Base-by-base conservation (phyloP, 805 yeast genomes). In the Scheffersomyces coipomensis region DNA sequence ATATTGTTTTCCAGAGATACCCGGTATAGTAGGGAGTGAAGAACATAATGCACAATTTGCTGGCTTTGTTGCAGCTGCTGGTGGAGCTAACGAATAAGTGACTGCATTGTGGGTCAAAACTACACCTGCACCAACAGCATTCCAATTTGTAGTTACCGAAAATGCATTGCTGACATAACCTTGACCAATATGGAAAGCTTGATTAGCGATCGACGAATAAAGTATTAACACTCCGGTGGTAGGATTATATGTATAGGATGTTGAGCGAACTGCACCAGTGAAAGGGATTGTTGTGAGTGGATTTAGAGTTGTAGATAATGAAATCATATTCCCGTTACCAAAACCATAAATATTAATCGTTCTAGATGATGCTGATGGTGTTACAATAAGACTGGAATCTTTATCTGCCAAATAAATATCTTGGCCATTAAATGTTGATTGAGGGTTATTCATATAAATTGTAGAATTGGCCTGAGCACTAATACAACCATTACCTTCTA, bases 401-500 rank as follows among this genome's bases (percentile, higher is more conserved):
- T 48, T n/a, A 16, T 48, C 31, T 32, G 49, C 47, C 42, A 57
- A 40, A 37, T 50, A 47, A 29, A 57, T 40, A 1, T 43, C 41
- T 40, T 53, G 59, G 13, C 36, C 39, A 1, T 35, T 13, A 18
- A 29, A 38, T 10, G 51, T 46, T n/a, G 49, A 38, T n/a, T 35
- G 38, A 8, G 51, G 42, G 25, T 46, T 45, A 19, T 42, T 29
- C 29, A 46, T 34, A 22, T 38, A 43, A 16, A 48, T 26, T 29
- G 43, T 38, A 11, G 56, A 45, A 19, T 46, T 46, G 3, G 21
- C 27, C 29, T 52, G 51, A 37, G 51, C 42, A 29, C 50, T 42
- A 24, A 54, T 42, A 47, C 65, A 60, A 35, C 65, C 65, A 21
- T 33, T 35, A 29, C 64, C 64, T 1, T 25, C 11, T 26, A 60